A percentile compares a stretch with the other conserved stretches of the same genome.
phyloP scores from a whole-genome alignment of 1,284 basidiomycete genomes.

The Volvariella volvacea region DNA sequence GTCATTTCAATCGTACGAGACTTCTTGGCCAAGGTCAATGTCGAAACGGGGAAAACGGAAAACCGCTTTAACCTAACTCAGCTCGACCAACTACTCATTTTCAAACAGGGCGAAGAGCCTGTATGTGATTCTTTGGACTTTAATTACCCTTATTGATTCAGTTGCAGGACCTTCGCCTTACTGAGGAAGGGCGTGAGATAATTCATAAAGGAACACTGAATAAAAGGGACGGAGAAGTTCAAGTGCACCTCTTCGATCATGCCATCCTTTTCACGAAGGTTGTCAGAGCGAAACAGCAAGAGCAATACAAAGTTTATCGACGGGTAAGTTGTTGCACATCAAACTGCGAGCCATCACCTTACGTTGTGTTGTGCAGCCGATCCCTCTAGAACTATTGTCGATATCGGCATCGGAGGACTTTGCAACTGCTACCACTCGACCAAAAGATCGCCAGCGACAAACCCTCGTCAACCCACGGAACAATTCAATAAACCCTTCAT shows the following conservation, averaged over 20 bases:
- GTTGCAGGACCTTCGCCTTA: slow-evolving; percentile 74
- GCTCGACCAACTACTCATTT: slow-evolving; percentile 83
- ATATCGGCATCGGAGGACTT: slow-evolving; percentile 79
- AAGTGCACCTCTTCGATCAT: slow-evolving; percentile 96
- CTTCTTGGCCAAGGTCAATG: slow-evolving; percentile 86
- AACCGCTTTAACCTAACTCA: slow-evolving; percentile 91
- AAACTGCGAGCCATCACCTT: slow-evolving; percentile 3
- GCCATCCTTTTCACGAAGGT: slow-evolving; percentile 92
- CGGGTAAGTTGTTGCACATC: slow-evolving; percentile 50
- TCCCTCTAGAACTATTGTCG: slow-evolving; percentile 90
- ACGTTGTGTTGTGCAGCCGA: slow-evolving; percentile 54
- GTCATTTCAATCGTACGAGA: slow-evolving; percentile 78
- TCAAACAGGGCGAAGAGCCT: slow-evolving; percentile 80
- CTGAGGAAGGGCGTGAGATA: slow-evolving; percentile 85
- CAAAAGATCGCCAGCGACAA: slow-evolving; percentile 25
- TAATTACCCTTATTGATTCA: slow-evolving; percentile 2
- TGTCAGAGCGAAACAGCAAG: slow-evolving; percentile 80
- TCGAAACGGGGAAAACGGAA: slow-evolving; percentile 88
- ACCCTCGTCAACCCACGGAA: slow-evolving; percentile 44
- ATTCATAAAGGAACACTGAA: slow-evolving; percentile 94
- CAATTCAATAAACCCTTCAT: slow-evolving; percentile 31
- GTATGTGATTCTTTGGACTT: slow-evolving; percentile 37
- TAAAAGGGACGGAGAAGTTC: slow-evolving; percentile 87
- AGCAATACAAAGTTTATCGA: slow-evolving; percentile 92
- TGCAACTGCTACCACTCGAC: slow-evolving; percentile 19